Evolutionary conservation across 257 asterid species (phyloP), one percentile per base, ranked within the genome.

Genomic region (Fraxinus pennsylvanica): DNA sequence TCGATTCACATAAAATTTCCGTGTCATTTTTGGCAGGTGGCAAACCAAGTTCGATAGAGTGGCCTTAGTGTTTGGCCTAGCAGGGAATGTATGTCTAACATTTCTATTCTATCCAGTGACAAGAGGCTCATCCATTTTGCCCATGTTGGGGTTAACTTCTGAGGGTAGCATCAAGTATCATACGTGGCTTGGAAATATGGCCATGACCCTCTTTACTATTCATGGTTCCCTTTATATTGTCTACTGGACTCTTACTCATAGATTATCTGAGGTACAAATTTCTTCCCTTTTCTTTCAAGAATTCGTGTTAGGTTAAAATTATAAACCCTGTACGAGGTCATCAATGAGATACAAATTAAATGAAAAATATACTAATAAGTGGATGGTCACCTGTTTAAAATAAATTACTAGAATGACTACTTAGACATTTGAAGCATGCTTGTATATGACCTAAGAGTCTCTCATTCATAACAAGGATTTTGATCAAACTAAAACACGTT

Each of bases 41-140:
- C 92, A 93, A 84, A 92, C 96, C 1, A 96, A 88, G 85, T 74
- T 91, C 81, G 98, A 94, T 74, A 87, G 97, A 78, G 93, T 93
- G 68, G 98, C 90, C 0, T 76, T 96, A 87, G 92, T 85, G 33
- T 82, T 91, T n/a, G 96, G 97, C 3, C 87, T 89, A 57, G 89
- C 97, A 0, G 99, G 97, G 76, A 96, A 96, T 74, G 61, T 93
- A 84, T 91, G 96, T 83, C 71, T 92, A 59, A 81, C 99, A 71
- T 96, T 93, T 84, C 73, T 96, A 39, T 96, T 93, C 77, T 90
- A 92, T 83, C 99, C 99, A 6, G 98, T 93, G 67, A 84, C 97
- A 50, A 81, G 98, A 70, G 88, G 94, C 0, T 96, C 99, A 1
- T 93, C 99, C 0, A 90, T 96, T 72, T 82, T 96, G 89, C 93